phyloP scores from a whole-genome alignment of 2,329 filamentous ascomycete species.

The Fusarium camptoceras region DNA sequence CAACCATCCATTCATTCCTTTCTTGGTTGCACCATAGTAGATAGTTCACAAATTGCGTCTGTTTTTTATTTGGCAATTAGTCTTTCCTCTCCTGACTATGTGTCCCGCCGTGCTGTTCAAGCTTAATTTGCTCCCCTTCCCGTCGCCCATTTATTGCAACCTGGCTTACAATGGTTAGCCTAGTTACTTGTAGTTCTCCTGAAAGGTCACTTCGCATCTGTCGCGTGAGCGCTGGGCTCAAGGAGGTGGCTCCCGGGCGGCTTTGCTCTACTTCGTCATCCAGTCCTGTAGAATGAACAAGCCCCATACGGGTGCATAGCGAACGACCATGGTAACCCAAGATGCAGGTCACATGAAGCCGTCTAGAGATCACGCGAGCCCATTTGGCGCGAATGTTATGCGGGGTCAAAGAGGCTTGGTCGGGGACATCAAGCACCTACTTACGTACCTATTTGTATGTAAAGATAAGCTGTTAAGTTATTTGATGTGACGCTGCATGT shows the following conservation, averaged over 20 bases:
- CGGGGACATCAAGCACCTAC: not conserved
- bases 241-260: not conserved
- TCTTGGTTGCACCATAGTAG: constrained; percentile 36
- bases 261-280: not conserved
- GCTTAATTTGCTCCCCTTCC: not conserved
- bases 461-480: not conserved
- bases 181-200: too few species aligned
- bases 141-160: not conserved
- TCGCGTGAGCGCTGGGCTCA: not conserved
- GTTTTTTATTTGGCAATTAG: constrained; percentile 25
- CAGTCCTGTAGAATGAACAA: constrained; percentile 6
- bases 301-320: constrained; percentile 26
- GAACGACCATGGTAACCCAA: constrained; percentile 12
- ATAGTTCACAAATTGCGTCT: constrained; percentile 45
- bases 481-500: not conserved
- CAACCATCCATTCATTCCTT: constrained; percentile 34
- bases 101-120: not conserved
- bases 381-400: constrained; percentile 1
- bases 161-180: not conserved
- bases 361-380: constrained; percentile 12
- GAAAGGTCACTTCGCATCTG: not conserved
- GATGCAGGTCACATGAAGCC: constrained; percentile 33
- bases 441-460: not conserved
- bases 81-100: not conserved
- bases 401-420: constrained; percentile 1